Evolutionary conservation across 2,329 filamentous ascomycete species (phyloP).

Genomic region (Xylaria digitata): DNA sequence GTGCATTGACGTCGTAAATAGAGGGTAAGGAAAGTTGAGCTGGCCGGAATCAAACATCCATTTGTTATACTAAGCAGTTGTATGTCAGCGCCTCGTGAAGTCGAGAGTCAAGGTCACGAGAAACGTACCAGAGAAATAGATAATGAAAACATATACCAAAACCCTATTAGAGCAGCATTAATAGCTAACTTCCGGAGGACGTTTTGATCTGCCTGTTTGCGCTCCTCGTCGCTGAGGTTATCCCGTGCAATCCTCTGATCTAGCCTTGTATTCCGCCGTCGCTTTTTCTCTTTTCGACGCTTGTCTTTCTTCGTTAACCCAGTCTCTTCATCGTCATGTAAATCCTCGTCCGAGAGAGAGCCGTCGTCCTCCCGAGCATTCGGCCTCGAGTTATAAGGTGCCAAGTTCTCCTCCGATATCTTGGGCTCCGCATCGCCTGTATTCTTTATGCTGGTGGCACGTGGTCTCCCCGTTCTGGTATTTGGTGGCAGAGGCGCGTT

Average conservation of each 20-base stretch:
- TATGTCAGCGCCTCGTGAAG: slow-evolving; percentile 3
- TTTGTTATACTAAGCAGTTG: slow-evolving; percentile 85
- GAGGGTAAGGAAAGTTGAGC: slow-evolving; percentile 90
- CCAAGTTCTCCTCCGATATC: slow-evolving; percentile 58
- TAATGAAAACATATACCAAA: slow-evolving; percentile 93
- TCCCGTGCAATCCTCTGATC: slow-evolving; percentile 75
- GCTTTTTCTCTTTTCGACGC: slow-evolving; percentile 73
- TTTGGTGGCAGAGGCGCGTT: slow-evolving; percentile 42
- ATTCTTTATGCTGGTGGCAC: slow-evolving; percentile 46
- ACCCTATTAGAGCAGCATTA: slow-evolving; percentile 82
- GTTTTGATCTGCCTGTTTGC: slow-evolving; percentile 78
- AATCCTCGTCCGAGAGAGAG: slow-evolving; percentile 75
- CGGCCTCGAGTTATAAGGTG: slow-evolving; percentile 40
- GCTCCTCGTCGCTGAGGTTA: slow-evolving; percentile 75
- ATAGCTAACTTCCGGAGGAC: slow-evolving; percentile 75
- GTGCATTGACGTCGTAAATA: slow-evolving; percentile 95
- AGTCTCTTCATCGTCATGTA: slow-evolving; percentile 89
- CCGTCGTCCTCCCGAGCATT: slow-evolving; percentile 58
- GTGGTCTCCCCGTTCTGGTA: slow-evolving; percentile 43
- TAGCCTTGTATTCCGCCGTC: slow-evolving; percentile 73
- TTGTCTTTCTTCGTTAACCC: slow-evolving; percentile 81
- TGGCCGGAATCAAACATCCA: slow-evolving; percentile 96
- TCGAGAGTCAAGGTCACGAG: not conserved
- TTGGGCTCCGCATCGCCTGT: slow-evolving; percentile 56
- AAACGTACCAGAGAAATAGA: slow-evolving; percentile 85